phyloP scores from a whole-genome alignment of 2,329 filamentous ascomycete species.

The Curvularia lunata region DNA sequence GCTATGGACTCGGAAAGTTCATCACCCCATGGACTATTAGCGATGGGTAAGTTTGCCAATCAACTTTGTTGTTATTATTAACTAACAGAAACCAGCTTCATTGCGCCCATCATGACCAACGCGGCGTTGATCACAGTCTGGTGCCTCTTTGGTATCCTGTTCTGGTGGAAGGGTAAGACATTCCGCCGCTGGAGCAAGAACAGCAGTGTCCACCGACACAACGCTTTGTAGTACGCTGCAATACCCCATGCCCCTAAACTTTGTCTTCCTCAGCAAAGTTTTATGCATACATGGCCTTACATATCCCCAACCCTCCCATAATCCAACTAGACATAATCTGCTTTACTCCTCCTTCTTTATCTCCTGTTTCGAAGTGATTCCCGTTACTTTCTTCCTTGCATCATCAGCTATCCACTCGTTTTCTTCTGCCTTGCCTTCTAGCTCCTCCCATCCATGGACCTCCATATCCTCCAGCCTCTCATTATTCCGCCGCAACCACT shows the following conservation, averaged over 20 bases:
- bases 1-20: conserved; percentile 65
- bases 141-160: conserved; percentile 61
- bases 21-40: conserved; percentile 60
- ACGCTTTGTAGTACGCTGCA: conserved; percentile 4
- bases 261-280: not conserved
- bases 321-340: not conserved
- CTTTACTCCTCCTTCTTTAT: not conserved
- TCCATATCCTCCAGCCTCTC: conserved; percentile 36
- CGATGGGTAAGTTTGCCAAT: conserved; percentile 48
- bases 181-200: conserved; percentile 63
- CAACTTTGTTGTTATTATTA: not conserved
- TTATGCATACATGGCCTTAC: not conserved
- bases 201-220: conserved; percentile 57
- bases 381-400: conserved; percentile 3
- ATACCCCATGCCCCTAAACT: not conserved
- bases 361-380: not conserved
- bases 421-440: conserved; percentile 33
- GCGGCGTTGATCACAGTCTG: conserved; percentile 61
- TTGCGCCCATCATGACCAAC: conserved; percentile 67
- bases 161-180: conserved; percentile 65
- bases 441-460: conserved; percentile 28
- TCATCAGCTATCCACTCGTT: conserved; percentile 37
- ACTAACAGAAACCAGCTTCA: conserved; percentile 40
- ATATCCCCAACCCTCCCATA: not conserved
- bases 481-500: conserved; percentile 38